Conservation (phyloP, 2,329 filamentous ascomycete genomes). For the Aspergillus brasiliensis region DNA sequence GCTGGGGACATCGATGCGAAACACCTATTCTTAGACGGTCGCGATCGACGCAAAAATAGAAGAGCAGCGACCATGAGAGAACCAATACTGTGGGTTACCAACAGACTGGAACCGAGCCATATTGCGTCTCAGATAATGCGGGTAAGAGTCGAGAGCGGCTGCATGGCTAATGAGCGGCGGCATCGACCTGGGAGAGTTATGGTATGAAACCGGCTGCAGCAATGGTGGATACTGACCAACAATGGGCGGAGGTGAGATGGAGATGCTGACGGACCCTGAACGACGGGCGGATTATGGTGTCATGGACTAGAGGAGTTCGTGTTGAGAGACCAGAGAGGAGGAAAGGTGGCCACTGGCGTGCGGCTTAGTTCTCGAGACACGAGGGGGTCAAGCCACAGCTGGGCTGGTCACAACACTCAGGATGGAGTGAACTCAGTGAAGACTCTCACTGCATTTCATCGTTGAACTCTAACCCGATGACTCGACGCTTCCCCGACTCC, state of each 20-base stretch:
- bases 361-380: not conserved
- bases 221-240: constrained; percentile 1
- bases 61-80: not conserved
- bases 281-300: not conserved
- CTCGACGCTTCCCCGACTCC: constrained; percentile 15
- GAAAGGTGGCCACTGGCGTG: not conserved
- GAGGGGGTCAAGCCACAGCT: constrained; percentile 1
- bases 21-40: constrained; percentile 17
- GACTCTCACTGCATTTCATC: constrained; percentile 8
- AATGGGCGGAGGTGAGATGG: not conserved
- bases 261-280: not conserved
- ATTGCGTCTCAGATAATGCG: constrained; percentile 14
- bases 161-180: constrained; percentile 13
- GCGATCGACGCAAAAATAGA: constrained; percentile 10
- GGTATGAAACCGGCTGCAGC: not conserved
- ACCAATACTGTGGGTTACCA: constrained; percentile 17
- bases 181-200: not conserved
- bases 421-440: too few species aligned
- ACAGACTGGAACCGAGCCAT: constrained; percentile 14
- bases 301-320: not conserved
- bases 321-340: not conserved
- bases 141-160: constrained; percentile 14
- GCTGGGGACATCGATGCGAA: not conserved
- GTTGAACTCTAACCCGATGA: not conserved
- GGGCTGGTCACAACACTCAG: too few species aligned